Base-by-base conservation (phyloP, 495 filamentous ascomycete species). In the Apiosordaria backusii region DNA sequence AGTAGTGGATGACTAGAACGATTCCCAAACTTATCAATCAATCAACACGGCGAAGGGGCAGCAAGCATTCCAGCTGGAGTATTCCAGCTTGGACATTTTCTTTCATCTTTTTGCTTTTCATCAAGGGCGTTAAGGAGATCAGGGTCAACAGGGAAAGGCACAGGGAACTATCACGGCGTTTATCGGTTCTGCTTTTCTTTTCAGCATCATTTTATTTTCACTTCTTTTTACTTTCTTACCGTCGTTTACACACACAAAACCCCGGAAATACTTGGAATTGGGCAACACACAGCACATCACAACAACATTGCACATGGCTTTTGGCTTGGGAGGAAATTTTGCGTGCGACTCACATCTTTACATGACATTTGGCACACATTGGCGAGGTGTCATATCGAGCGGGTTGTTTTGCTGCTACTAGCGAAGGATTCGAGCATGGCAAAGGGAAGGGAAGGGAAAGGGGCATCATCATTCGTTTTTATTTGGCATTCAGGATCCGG, bases 181-280 rank as follows among this genome's bases (percentile, higher is more conserved):
- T 27, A 23, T 27, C 15, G 16, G 19, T 27, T 29, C 21, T 58
- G 4, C n/a, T 58, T 25, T 58, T 4, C 13, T 27, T 60, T 23
- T 61, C 7, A 6, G 15, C 27, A 35, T 21, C 26, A 45, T 45
- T 61, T 61, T 61, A 7, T 60, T 6, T 18, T 45, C 7, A 25
- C 57, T 19, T 19, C n/a, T 61, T 4, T 61, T 35, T 4, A 5
- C 29, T 61, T 61, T 61, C 59, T 61, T 61, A 61, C 59, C 59
- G 59, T 61, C 59, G 59, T 45, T 61, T 45, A 45, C 35, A 45
- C 35, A 29, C 27, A 40, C 25, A 61, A 26, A 19, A 25, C 26
- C 57, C 57, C 19, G 15, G 59, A 26, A 26, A 59, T 59, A 25
- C 22, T 18, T 50, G 40, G 40, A 18, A 7, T 6, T 55, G n/a